These are phyloP conservation scores for Hypoxylon rickii DNA, from an alignment of 495 filamentous ascomycete genomes.

Conservation along the genomic window DNA sequence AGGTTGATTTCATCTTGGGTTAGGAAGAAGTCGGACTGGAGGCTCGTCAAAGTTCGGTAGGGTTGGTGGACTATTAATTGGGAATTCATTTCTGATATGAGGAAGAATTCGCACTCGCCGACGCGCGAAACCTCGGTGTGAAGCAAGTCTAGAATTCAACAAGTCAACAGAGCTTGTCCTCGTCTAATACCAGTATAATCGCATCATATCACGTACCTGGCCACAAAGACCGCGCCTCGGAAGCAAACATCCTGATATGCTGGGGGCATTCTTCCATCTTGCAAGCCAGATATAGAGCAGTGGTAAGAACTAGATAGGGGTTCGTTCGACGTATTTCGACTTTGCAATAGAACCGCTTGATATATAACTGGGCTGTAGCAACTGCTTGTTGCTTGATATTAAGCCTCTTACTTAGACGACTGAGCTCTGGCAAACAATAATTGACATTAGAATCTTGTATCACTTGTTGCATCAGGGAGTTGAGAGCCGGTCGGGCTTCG, in stretches of 20 bases:
- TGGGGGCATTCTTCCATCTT: conserved; percentile 99
- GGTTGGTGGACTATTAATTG: conserved; percentile 96
- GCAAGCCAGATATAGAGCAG: conserved; percentile 91
- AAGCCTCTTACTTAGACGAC: conserved; percentile 76
- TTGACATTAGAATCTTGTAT: conserved; percentile 14
- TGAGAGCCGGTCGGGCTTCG: too few species aligned
- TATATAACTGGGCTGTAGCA: conserved; percentile 92
- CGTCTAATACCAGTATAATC: conserved; percentile 11
- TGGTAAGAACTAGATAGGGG: conserved; percentile 87
- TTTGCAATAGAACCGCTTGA: conserved; percentile 90
- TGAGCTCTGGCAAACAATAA: conserved; percentile 63
- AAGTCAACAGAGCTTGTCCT: too few species aligned
- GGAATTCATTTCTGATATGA: conserved; percentile 94
- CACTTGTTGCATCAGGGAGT: background rate
- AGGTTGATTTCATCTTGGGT: conserved; percentile 76
- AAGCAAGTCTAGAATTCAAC: conserved; percentile 79
- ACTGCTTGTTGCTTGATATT: conserved; percentile 87
- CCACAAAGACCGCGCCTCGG: conserved; percentile 86
- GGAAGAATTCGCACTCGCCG: conserved; percentile 93
- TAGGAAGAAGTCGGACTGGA: conserved; percentile 71
- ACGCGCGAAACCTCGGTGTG: conserved; percentile 81
- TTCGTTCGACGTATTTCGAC: conserved; percentile 92
- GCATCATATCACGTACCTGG: conserved; percentile 59
- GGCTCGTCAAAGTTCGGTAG: conserved; percentile 82
- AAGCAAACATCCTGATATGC: conserved; percentile 86